Evolutionary conservation across 306 rosid species (phyloP).

Genomic region (Trifolium repens): DNA sequence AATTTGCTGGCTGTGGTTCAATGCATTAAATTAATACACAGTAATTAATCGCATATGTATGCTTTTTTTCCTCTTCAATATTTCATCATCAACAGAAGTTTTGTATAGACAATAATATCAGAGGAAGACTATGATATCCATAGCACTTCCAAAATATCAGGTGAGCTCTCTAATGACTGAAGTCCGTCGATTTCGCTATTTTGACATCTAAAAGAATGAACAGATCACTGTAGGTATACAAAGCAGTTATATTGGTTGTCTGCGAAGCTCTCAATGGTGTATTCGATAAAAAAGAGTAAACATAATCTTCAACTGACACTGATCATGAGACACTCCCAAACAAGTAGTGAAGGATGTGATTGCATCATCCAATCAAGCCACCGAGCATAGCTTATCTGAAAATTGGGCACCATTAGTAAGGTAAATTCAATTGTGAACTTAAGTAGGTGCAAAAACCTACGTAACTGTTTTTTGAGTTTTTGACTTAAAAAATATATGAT

Average conservation of each 20-base stretch:
- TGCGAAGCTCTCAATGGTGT: conserved; percentile 14
- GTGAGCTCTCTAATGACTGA: conserved; percentile 34
- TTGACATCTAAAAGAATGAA: conserved; percentile 44
- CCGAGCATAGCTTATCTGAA: conserved; percentile 90
- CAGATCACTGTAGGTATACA: conserved; percentile 29
- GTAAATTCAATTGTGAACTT: conserved; percentile 27
- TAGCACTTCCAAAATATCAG: conserved; percentile 18
- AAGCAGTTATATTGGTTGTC: conserved; percentile 30
- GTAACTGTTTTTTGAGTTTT: neutral
- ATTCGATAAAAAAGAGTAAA: conserved; percentile 39
- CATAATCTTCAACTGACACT: conserved; percentile 35
- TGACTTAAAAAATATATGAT: neutral
- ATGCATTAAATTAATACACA: conserved; percentile 5
- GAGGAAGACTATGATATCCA: conserved; percentile 1
- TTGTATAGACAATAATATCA: conserved; percentile 32
- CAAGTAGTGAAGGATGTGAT: neutral
- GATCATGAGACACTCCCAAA: conserved; percentile 23
- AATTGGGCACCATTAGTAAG: conserved; percentile 39
- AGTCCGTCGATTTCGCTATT: conserved; percentile 25
- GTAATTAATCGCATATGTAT: neutral
- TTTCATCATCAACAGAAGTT: neutral
- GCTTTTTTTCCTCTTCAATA: neutral
- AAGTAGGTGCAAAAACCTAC: neutral
- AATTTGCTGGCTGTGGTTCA: neutral
- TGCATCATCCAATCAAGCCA: conserved; percentile 54